Percentiles rank a stretch among this genome's conserved stretches.
Conservation (phyloP, 306 rosid genomes). For the Prunus davidiana region DNA sequence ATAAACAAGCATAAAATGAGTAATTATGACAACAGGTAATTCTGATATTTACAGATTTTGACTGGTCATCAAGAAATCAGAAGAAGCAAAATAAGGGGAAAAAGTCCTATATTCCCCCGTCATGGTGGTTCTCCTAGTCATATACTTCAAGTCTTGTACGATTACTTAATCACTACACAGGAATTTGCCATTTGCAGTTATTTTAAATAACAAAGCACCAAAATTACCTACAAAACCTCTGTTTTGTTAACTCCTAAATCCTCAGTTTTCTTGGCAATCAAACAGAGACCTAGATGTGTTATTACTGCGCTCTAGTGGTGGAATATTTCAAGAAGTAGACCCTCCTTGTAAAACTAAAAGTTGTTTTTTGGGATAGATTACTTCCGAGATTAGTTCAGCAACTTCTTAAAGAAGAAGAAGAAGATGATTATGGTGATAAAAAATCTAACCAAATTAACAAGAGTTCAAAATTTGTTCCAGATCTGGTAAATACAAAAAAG, state of each 20-base stretch:
- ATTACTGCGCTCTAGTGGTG: neutral
- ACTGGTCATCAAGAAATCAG: neutral
- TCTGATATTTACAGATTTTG: neutral
- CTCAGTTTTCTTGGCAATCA: constrained; percentile 1
- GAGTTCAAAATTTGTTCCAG: neutral
- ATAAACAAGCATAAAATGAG: constrained; percentile 5
- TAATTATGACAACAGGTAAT: neutral
- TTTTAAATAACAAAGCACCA: neutral
- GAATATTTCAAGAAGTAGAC: neutral
- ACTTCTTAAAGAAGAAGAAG: neutral
- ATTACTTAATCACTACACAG: neutral
- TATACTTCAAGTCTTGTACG: neutral
- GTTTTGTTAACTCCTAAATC: neutral
- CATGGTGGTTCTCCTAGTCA: neutral
- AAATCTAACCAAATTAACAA: neutral
- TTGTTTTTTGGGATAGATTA: neutral
- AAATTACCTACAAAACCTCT: neutral
- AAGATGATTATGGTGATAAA: neutral
- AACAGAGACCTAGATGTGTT: neutral
- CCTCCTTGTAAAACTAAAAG: neutral
- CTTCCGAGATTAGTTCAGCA: neutral
- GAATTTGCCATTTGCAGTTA: neutral
- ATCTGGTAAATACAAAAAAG: neutral
- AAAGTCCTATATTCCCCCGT: neutral
- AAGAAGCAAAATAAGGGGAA: neutral